Evolutionary conservation across 1,139 yeast species (phyloP), one percentile per base, ranked within the genome.

Genomic region (Scheffersomyces illinoinensis): DNA sequence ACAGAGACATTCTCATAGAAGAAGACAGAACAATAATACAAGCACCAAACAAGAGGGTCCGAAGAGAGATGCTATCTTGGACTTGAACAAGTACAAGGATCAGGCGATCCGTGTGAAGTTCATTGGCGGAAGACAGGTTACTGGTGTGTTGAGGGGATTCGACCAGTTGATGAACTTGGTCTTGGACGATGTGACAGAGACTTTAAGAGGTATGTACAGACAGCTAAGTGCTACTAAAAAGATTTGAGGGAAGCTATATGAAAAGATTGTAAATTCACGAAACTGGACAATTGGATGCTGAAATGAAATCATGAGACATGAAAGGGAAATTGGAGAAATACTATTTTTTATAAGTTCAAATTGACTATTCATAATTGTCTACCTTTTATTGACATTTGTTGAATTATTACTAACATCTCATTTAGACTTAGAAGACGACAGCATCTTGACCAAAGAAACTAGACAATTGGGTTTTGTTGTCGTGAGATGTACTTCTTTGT

Each of bases 141-240:
- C 83, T 26, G 99, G 99, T 24, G 76, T 78, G 0, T 82, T 95
- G 66, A 91, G 90, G 68, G 98, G 99, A 20, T 93, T 84, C 71
- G 99, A 95, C 72, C 96, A 91, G 73, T 82, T 93, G 73, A 90
- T 93, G 96, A 95, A 95, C 76, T 81, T 95, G 66, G 98, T 95
- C 8, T 83, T 95, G 65, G 97, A 93, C 68, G 88, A 93, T 53
- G 93, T 91, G 14, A 82, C 83, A 54, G 98, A 95, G 72, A 83
- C 82, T 43, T 66, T 88, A 57, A 81, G 90, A 71, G 84, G 85
- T 80, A 72, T 59, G 82, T 76, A 63, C 17, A 10, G 12, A 10
- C 12, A 26, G 26, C 14, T 49, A 33, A 33, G 14, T 33, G 14
- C 43, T 12, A 12, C 17, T 14, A 17, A 33, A 33, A 33, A 33